Base-by-base conservation (phyloP, 768 basidiomycete genomes). In the Leccinum disarticulatum region DNA sequence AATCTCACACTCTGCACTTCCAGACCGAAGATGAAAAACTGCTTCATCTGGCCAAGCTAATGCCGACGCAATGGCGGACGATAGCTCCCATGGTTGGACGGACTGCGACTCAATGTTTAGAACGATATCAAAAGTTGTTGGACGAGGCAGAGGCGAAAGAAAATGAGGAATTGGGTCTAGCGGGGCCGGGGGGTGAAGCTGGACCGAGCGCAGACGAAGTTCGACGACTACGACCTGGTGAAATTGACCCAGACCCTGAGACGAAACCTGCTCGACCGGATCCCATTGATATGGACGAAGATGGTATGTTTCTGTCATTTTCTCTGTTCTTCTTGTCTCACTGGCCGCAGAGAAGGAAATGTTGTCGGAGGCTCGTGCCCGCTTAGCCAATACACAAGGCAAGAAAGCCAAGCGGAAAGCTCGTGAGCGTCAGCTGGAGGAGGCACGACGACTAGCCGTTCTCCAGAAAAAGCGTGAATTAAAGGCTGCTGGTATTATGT, bases 221-320 rank as follows among this genome's bases (percentile, higher is more conserved):
- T 43, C 81, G 96, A 56, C 82, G 87, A 61, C 77, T 99, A 61
- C 81, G 94, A 53, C 94, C 97, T 8, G 97, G 97, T 48, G 97
- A 98, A 77, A 96, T 99, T 60, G 97, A 99, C 74, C 95, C 96
- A 6, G 95, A 99, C 77, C 97, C 97, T 14, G 97, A 99, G 76
- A 97, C 95, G 10, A 95, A 98, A 70, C 94, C 97, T 52, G 97
- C 97, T 11, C 85, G 97, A 28, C 97, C 97, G 6, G 97, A 99
- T 78, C 97, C 97, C 6, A 98, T 98, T 66, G 97, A 99, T 77
- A 99, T 99, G 97, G 97, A 99, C 71, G 97, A 99, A 77, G 97
- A 98, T 70, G 95, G 93, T 90, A 63, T 59, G 83, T 77, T 1
- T 15, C 11, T n/a, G 9, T 25, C 25, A 6, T 25, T n/a, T n/a